phyloP scores from a whole-genome alignment of 352 stramenopile species.

The Thalassiosira hispida region DNA sequence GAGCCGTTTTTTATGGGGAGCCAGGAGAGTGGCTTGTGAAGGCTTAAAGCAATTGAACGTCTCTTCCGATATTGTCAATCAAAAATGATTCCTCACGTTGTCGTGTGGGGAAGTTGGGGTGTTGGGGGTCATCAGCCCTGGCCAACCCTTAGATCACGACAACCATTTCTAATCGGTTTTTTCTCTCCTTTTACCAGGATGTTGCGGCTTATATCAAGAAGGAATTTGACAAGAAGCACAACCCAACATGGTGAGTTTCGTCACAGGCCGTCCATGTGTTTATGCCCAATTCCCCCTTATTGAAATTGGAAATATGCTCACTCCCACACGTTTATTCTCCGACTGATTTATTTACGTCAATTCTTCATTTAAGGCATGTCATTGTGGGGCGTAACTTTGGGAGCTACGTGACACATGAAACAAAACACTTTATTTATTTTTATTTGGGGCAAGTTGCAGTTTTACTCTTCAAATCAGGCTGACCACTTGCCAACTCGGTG shows the following conservation, averaged over 20 bases:
- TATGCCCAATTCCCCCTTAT: background rate
- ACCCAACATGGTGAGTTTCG: constrained; percentile 79
- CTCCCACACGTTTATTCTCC: constrained; percentile 2
- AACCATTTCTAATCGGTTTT: no score
- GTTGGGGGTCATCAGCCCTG: no score
- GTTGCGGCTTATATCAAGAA: constrained; percentile 99
- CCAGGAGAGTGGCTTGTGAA: background rate
- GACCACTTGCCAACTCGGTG: constrained; percentile 13
- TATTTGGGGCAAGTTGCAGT: constrained; percentile 88
- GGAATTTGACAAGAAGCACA: constrained; percentile 95
- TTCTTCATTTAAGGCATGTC: constrained; percentile 86
- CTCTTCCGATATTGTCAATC: no score
- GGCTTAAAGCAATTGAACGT: no score
- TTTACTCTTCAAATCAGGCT: constrained; percentile 88
- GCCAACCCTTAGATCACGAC: no score
- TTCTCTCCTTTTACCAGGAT: constrained; percentile 82
- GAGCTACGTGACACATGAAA: constrained; percentile 89
- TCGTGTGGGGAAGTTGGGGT: no score
- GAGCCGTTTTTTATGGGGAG: constrained; percentile 3
- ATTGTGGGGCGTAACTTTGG: constrained; percentile 91
- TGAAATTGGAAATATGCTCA: background rate
- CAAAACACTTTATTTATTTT: constrained; percentile 89
- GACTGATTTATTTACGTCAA: constrained; percentile 6
- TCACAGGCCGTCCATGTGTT: background rate
- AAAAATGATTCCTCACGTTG: no score